Conservation (phyloP, 768 basidiomycete species). For the Sarcomyxa edulis region DNA sequence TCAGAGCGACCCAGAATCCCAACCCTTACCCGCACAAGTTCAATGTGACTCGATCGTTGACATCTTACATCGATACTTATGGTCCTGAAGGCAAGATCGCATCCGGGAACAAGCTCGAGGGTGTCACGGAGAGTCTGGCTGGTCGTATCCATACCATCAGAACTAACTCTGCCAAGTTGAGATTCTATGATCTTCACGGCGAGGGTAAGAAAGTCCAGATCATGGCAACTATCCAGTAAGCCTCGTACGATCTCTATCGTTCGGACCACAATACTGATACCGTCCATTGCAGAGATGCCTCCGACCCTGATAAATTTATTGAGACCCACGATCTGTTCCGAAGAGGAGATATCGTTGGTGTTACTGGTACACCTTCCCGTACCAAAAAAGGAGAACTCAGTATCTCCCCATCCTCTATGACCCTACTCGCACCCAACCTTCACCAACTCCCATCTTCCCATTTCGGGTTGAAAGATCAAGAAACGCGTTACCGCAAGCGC, state of each 20-base stretch:
- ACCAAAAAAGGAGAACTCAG: slow-evolving; percentile 96
- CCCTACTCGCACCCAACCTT: slow-evolving; percentile 91
- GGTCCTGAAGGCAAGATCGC: slow-evolving; percentile 67
- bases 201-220: slow-evolving; percentile 95
- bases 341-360: slow-evolving; percentile 95
- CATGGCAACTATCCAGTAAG: slow-evolving; percentile 84
- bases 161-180: slow-evolving; percentile 73
- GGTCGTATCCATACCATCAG: slow-evolving; percentile 93
- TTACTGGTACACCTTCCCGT: slow-evolving; percentile 82
- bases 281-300: slow-evolving; percentile 47
- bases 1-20: slow-evolving; percentile 79
- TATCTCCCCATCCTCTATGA: slow-evolving; percentile 74
- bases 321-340: slow-evolving; percentile 81
- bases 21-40: slow-evolving; percentile 99
- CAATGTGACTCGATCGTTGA: slow-evolving; percentile 74
- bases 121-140: slow-evolving; percentile 60
- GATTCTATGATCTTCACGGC: slow-evolving; percentile 91
- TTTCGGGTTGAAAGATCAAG: slow-evolving; percentile 95
- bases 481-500: slow-evolving; percentile 96
- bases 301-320: slow-evolving; percentile 59
- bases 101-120: slow-evolving; percentile 61
- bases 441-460: slow-evolving; percentile 92
- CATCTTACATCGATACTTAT: slow-evolving; percentile 68
- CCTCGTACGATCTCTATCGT: slow-evolving; percentile 6
- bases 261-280: not conserved